Evolutionary conservation across 1,284 basidiomycete genomes (phyloP).

Genomic region (Singerocomus rubriflavus): DNA sequence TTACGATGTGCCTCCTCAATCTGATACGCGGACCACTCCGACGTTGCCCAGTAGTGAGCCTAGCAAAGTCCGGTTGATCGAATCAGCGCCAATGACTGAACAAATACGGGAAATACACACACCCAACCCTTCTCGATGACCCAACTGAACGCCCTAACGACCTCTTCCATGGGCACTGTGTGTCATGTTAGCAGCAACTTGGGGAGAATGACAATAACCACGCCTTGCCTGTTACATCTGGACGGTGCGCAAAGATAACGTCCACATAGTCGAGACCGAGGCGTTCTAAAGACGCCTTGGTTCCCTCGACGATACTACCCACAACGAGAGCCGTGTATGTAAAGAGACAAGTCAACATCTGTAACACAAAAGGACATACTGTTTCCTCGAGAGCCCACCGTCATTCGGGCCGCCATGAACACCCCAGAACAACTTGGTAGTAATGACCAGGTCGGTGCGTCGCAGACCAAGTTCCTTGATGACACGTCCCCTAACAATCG

Average conservation of each 20-base stretch:
- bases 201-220: background rate
- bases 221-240: conserved; percentile 40
- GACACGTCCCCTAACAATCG: conserved; percentile 50
- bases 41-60: conserved; percentile 49
- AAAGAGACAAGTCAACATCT: too few relatives aligned
- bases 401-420: conserved; percentile 50
- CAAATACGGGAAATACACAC: background rate
- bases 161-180: conserved; percentile 38
- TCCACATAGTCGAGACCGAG: conserved; percentile 65
- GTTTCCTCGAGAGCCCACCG: conserved; percentile 59
- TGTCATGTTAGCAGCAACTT: background rate
- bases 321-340: too few relatives aligned
- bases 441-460: conserved; percentile 62
- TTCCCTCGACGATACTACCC: conserved; percentile 58
- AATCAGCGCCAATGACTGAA: background rate
- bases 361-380: conserved; percentile 38
- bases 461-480: conserved; percentile 64
- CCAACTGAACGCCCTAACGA: conserved; percentile 43
- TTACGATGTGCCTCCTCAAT: conserved; percentile 47
- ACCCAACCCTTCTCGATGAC: conserved; percentile 39
- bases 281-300: conserved; percentile 53
- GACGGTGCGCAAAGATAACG: conserved; percentile 53
- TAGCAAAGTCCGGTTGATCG: background rate
- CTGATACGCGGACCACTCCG: conserved; percentile 54
- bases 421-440: conserved; percentile 56